These are phyloP conservation scores for Volvox carteri DNA, from an alignment of 163 green algal species.

Conservation along the genomic window DNA sequence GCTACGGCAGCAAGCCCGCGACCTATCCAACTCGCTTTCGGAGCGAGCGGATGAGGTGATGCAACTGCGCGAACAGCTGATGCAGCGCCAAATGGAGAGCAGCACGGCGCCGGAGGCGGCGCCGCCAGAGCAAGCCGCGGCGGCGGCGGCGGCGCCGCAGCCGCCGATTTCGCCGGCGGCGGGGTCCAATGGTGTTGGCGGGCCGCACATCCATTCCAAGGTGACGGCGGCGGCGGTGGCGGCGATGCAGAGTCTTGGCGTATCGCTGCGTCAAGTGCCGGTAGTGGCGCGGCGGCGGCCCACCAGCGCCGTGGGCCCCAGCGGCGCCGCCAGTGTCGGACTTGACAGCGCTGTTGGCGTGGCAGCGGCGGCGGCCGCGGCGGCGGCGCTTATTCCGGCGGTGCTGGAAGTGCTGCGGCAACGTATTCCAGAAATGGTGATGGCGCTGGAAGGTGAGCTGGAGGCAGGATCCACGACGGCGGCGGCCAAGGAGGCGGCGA, in stretches of 20 bases:
- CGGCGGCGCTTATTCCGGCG: neutral
- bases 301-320: neutral
- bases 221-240: constrained; percentile 27
- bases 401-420: constrained; percentile 25
- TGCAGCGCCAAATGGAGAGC: constrained; percentile 20
- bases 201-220: neutral
- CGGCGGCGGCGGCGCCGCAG: neutral
- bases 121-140: neutral
- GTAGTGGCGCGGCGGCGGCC: constrained; percentile 5
- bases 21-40: neutral
- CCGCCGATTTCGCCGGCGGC: neutral
- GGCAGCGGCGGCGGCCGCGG: neutral
- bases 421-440: neutral
- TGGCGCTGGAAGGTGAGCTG: neutral
- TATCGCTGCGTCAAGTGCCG: neutral
- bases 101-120: neutral
- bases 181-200: too few relatives aligned
- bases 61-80: constrained; percentile 5
- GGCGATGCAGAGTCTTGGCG: constrained; percentile 22
- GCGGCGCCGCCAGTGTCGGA: neutral
- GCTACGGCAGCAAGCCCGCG: constrained; percentile 2
- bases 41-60: constrained; percentile 8
- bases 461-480: neutral
- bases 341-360: neutral
- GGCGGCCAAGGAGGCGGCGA: neutral